Evolutionary conservation across 2,329 filamentous ascomycete species (phyloP).

Genomic region (Didymosphaeria variabile): DNA sequence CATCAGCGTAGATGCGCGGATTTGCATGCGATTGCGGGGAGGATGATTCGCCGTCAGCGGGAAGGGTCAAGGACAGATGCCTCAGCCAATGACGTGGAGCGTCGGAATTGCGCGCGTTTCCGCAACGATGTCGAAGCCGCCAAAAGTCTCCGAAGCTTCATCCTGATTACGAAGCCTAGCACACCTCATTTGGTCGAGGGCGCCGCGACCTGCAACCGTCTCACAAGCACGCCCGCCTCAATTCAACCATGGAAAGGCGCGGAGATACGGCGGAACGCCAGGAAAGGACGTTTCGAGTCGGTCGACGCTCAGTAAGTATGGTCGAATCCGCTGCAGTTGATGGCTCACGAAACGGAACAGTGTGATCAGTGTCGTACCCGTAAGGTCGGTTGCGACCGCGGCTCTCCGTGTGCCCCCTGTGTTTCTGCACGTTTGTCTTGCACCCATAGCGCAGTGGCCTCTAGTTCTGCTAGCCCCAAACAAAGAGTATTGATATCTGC

Average conservation of each 20-base stretch:
- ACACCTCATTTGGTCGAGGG: background rate
- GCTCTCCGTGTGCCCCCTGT: conserved; percentile 47
- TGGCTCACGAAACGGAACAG: conserved; percentile 25
- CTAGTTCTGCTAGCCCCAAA: conserved; percentile 32
- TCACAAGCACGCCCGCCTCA: background rate
- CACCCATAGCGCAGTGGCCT: conserved; percentile 45
- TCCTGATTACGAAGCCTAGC: background rate
- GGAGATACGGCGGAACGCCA: conserved; percentile 16
- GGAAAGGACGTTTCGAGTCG: conserved; percentile 21
- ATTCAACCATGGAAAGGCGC: conserved; percentile 15
- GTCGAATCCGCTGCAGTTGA: background rate
- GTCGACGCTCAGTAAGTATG: conserved; percentile 35
- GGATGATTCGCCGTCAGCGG: background rate
- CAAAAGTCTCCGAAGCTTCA: background rate
- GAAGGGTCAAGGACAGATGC: background rate
- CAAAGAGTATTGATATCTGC: conserved; percentile 50
- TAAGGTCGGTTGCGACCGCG: conserved; percentile 43
- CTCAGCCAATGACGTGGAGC: background rate
- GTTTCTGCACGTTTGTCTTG: conserved; percentile 45
- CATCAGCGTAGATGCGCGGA: background rate
- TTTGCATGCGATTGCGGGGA: background rate
- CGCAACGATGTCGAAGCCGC: background rate
- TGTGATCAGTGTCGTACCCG: conserved; percentile 44
- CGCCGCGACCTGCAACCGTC: background rate
- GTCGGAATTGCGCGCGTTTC: conserved; percentile 2